Conservation (phyloP, 2,329 filamentous ascomycete genomes). For the Ophiosphaerella herpotricha region DNA sequence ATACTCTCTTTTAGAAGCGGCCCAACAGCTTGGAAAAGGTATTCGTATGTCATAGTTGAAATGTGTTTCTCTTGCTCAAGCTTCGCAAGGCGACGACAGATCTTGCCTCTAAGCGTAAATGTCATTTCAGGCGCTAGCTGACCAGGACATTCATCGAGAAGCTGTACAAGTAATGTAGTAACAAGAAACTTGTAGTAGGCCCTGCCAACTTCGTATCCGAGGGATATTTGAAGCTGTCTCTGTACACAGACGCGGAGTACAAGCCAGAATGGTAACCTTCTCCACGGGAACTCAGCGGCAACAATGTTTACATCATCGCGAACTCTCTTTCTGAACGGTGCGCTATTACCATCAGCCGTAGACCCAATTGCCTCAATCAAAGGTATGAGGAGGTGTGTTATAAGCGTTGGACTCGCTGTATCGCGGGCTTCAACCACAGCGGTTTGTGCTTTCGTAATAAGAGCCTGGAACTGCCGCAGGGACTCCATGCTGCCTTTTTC, state of each 20-base stretch:
- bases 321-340: conserved; percentile 60
- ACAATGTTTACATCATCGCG: conserved; percentile 65
- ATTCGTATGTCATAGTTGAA: not conserved
- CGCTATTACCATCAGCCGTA: conserved; percentile 31
- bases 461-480: conserved; percentile 59
- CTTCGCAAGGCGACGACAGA: conserved; percentile 63
- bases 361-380: conserved; percentile 61
- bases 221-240: conserved; percentile 52
- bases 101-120: conserved; percentile 55
- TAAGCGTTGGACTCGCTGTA: conserved; percentile 60
- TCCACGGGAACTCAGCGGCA: conserved; percentile 60
- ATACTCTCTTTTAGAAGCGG: conserved; percentile 20
- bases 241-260: conserved; percentile 63
- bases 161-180: conserved; percentile 51
- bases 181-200: conserved; percentile 64
- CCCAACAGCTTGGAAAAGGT: conserved; percentile 2
- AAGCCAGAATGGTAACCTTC: conserved; percentile 66
- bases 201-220: conserved; percentile 51
- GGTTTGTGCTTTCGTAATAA: conserved; percentile 57
- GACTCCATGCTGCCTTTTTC: conserved; percentile 61
- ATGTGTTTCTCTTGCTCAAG: conserved; percentile 50
- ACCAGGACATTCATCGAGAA: conserved; percentile 51
- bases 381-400: conserved; percentile 65
- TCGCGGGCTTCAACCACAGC: conserved; percentile 61
- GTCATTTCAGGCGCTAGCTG: conserved; percentile 43